These are phyloP conservation scores for Bertia moriformis DNA, from an alignment of 2,329 filamentous ascomycete species.

Conservation along the genomic window DNA sequence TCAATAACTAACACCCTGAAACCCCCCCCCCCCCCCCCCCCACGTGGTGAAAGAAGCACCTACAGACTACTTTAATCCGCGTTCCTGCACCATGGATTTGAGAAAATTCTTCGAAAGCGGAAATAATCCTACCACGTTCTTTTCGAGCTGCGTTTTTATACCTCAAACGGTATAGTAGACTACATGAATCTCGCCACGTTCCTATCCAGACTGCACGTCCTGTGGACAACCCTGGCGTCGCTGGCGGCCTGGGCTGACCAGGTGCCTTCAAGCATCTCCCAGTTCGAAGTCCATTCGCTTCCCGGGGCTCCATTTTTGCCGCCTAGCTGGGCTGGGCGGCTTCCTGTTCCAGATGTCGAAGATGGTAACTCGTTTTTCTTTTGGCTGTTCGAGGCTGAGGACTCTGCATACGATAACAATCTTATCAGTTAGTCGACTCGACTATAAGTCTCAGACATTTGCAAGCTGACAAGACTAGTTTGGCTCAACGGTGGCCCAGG, in stretches of 20 bases:
- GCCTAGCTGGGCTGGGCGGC: constrained; percentile 16
- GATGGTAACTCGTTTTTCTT: constrained; percentile 17
- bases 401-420: constrained; percentile 12
- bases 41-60: no score
- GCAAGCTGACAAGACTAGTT: constrained; percentile 6
- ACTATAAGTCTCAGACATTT: neutral
- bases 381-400: constrained; percentile 17
- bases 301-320: constrained; percentile 13
- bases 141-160: no score
- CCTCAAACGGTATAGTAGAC: no score
- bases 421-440: constrained; percentile 13
- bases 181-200: no score
- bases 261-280: constrained; percentile 6
- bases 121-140: no score
- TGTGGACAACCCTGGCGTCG: no score
- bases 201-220: no score
- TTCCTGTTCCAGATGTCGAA: constrained; percentile 12
- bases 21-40: no score
- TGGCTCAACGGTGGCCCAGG: constrained; percentile 20
- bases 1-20: neutral
- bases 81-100: no score
- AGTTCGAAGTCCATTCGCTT: constrained; percentile 13
- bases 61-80: no score
- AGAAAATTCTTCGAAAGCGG: no score
- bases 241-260: no score